A percentile compares a stretch with the other conserved stretches of the same genome.
Evolutionary conservation across 176 grass and related monocot genomes (phyloP).

Genomic region (Musa itinerans): DNA sequence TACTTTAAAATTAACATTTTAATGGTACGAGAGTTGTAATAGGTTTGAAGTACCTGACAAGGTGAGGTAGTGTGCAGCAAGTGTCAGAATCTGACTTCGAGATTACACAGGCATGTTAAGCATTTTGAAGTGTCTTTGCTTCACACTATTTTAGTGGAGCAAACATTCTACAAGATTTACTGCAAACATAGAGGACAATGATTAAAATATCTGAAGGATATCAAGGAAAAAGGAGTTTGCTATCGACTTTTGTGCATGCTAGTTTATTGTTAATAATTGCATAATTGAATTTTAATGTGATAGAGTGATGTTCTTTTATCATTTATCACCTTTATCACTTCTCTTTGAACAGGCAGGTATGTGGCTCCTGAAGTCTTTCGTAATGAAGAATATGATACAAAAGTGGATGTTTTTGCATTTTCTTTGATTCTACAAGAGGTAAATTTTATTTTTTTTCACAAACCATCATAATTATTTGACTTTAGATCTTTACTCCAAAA

Average conservation of each 20-base stretch:
- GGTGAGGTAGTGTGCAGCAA: no score
- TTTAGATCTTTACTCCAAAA: not conserved
- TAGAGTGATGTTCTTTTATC: not conserved
- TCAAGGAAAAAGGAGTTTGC: not conserved
- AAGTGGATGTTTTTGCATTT: slow-evolving; percentile 95
- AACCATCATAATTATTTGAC: no score
- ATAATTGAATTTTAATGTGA: not conserved
- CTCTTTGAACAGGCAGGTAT: slow-evolving; percentile 60
- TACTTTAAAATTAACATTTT: no score
- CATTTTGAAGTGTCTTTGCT: not conserved
- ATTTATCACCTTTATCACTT: not conserved
- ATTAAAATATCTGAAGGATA: not conserved
- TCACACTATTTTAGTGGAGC: not conserved
- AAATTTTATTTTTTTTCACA: not conserved
- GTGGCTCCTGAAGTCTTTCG: slow-evolving; percentile 84
- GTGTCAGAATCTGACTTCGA: no score
- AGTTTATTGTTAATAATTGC: not conserved
- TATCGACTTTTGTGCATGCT: not conserved
- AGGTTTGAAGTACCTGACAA: no score
- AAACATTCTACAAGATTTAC: not conserved
- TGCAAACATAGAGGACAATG: not conserved
- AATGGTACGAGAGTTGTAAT: no score
- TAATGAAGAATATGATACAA: slow-evolving; percentile 79
- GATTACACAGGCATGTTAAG: no score
- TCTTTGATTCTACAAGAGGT: slow-evolving; percentile 97